phyloP scores from a whole-genome alignment of 306 rosid species.

The Inga oerstediana region DNA sequence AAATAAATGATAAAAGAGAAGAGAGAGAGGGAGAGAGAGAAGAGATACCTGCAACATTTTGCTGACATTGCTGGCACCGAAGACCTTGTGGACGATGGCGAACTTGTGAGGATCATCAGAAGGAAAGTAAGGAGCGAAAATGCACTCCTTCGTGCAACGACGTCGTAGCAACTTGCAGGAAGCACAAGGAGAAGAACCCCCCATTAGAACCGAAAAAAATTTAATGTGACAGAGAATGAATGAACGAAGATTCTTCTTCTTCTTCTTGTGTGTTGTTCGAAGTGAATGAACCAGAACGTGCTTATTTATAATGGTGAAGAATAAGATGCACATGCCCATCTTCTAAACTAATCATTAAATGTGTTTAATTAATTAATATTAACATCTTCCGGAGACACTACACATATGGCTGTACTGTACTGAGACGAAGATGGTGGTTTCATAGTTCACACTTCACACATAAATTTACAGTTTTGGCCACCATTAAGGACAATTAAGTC shows the following conservation, averaged over 20 bases:
- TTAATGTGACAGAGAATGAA: not conserved
- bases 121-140: slow-evolving; percentile 26
- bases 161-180: slow-evolving; percentile 25
- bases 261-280: not conserved
- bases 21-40: not conserved
- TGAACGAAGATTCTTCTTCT: not conserved
- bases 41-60: slow-evolving; percentile 24
- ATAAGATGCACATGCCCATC: slow-evolving; percentile 17
- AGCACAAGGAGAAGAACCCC: slow-evolving; percentile 23
- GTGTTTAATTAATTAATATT: not conserved
- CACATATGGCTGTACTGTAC: not conserved
- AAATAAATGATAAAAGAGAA: not conserved
- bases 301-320: slow-evolving; percentile 13
- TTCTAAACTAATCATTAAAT: not conserved
- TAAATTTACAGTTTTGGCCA: slow-evolving; percentile 36
- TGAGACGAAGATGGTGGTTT: not conserved
- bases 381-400: not conserved
- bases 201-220: not conserved
- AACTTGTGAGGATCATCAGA: slow-evolving; percentile 22
- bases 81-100: slow-evolving; percentile 21
- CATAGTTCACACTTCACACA: slow-evolving; percentile 16
- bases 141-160: slow-evolving; percentile 22
- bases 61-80: slow-evolving; percentile 28
- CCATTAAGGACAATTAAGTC: slow-evolving; percentile 34
- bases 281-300: slow-evolving; percentile 3